These are phyloP conservation scores for Nannizziopsis barbatae DNA, from an alignment of 2,329 filamentous ascomycete genomes.

Conservation along the genomic window DNA sequence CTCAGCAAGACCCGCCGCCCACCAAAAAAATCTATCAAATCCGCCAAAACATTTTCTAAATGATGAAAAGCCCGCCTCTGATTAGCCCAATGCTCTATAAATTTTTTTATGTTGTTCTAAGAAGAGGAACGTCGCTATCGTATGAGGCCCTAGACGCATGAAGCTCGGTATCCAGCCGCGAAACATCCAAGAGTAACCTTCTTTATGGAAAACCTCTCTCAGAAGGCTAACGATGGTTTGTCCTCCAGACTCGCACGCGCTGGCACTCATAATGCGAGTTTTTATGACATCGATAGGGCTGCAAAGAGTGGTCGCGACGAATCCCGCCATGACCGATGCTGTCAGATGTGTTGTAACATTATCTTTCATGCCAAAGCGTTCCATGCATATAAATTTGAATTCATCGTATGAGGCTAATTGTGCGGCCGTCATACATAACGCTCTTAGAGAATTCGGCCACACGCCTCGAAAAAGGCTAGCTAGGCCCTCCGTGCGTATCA, in stretches of 20 bases:
- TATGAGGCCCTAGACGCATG: slow-evolving; percentile 54
- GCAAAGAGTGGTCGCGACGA: slow-evolving; percentile 57
- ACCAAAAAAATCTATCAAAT: too few species aligned
- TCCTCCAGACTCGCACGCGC: slow-evolving; percentile 31
- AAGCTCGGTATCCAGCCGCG: slow-evolving; percentile 58
- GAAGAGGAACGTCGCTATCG: slow-evolving; percentile 55
- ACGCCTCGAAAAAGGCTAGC: slow-evolving; percentile 66
- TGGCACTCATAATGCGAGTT: slow-evolving; percentile 53
- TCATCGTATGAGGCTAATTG: slow-evolving; percentile 54
- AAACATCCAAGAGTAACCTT: slow-evolving; percentile 55
- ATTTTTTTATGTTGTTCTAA: slow-evolving; percentile 58
- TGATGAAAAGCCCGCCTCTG: too few species aligned
- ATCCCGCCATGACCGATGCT: slow-evolving; percentile 51
- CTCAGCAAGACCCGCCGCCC: too few species aligned
- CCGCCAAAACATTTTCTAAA: too few species aligned
- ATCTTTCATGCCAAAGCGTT: slow-evolving; percentile 43
- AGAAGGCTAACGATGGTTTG: slow-evolving; percentile 40
- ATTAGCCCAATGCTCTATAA: slow-evolving; percentile 39
- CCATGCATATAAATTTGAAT: slow-evolving; percentile 49
- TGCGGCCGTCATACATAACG: slow-evolving; percentile 55
- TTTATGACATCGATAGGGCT: slow-evolving; percentile 58
- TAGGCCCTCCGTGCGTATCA: slow-evolving; percentile 75
- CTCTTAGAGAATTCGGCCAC: slow-evolving; percentile 51
- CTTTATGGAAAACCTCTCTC: slow-evolving; percentile 43
- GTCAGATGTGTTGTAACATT: slow-evolving; percentile 52